Conservation (phyloP, 192 early-diverging fungal genomes). For the Coemansia asiatica region DNA sequence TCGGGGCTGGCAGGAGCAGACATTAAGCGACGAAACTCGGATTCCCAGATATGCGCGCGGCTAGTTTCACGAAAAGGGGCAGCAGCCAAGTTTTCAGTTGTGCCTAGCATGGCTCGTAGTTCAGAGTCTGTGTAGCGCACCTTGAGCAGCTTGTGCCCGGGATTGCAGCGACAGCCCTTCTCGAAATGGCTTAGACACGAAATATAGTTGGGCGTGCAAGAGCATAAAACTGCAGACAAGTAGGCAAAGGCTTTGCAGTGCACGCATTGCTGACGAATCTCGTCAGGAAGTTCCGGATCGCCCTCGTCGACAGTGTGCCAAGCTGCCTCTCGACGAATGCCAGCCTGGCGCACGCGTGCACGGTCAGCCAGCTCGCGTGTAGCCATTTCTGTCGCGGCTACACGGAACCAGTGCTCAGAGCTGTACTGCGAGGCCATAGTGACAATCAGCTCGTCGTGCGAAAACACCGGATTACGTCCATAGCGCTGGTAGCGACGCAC, state of each 20-base stretch:
- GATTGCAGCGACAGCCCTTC: constrained; percentile 57
- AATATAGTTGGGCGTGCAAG: constrained; percentile 61
- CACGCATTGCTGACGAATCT: constrained; percentile 67
- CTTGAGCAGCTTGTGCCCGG: constrained; percentile 37
- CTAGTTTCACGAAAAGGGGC: background rate
- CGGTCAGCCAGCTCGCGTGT: constrained; percentile 61
- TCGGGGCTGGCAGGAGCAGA: constrained; percentile 20
- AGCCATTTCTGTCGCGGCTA: constrained; percentile 55
- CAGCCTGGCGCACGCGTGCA: constrained; percentile 19
- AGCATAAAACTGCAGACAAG: constrained; percentile 66
- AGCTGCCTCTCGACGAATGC: constrained; percentile 18
- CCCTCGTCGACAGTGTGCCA: constrained; percentile 50
- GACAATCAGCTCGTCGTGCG: constrained; percentile 89
- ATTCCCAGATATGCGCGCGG: constrained; percentile 48
- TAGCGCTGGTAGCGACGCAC: constrained; percentile 78
- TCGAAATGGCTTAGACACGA: constrained; percentile 65
- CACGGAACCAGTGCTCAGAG: constrained; percentile 43
- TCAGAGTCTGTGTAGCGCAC: constrained; percentile 57
- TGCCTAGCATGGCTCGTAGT: constrained; percentile 39
- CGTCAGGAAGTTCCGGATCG: constrained; percentile 55
- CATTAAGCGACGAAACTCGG: constrained; percentile 52
- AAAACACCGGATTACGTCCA: constrained; percentile 83
- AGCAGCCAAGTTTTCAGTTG: background rate
- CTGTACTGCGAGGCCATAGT: constrained; percentile 44
- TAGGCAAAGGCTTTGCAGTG: constrained; percentile 73